Percentiles rank a stretch among this genome's conserved stretches.
phyloP scores from a whole-genome alignment of 768 basidiomycete species.

The Macrocybe gigantea region DNA sequence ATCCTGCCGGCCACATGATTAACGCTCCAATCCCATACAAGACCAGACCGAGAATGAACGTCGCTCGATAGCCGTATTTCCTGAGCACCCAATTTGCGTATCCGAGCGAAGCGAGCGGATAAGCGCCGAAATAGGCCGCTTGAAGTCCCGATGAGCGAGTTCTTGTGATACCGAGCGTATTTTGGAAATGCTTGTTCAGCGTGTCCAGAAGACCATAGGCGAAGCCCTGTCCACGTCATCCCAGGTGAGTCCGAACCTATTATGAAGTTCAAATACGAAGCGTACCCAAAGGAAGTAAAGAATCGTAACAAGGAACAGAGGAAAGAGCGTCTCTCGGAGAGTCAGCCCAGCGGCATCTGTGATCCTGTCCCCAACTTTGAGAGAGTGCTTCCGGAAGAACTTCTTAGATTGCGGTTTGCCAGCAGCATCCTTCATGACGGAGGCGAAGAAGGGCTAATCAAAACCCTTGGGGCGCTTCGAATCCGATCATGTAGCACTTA shows the following conservation, averaged over 20 bases:
- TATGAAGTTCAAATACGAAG: background rate
- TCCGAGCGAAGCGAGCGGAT: slow-evolving; percentile 26
- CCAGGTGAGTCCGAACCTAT: background rate
- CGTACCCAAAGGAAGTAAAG: slow-evolving; percentile 29
- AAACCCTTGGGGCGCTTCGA: too few relatives aligned
- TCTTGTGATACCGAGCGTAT: slow-evolving; percentile 23
- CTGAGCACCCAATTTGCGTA: slow-evolving; percentile 29
- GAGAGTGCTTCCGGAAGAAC: slow-evolving; percentile 21
- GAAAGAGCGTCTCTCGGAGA: slow-evolving; percentile 23
- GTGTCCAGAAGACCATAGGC: slow-evolving; percentile 28
- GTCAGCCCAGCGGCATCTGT: slow-evolving; percentile 26
- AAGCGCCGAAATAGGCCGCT: slow-evolving; percentile 29
- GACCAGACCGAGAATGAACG: slow-evolving; percentile 24
- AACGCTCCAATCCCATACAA: slow-evolving; percentile 27
- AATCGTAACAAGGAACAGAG: slow-evolving; percentile 28
- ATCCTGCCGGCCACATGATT: slow-evolving; percentile 28
- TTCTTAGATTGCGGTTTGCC: background rate
- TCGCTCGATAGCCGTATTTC: slow-evolving; percentile 25
- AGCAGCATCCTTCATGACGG: too few relatives aligned
- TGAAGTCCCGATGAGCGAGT: slow-evolving; percentile 29
- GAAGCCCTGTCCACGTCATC: slow-evolving; percentile 17
- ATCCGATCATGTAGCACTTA: too few relatives aligned
- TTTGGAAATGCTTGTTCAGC: slow-evolving; percentile 29
- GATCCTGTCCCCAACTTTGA: slow-evolving; percentile 24
- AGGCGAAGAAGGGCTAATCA: too few relatives aligned